Evolutionary conservation across 2,329 filamentous ascomycete genomes (phyloP), one percentile per base, ranked within the genome.

Genomic region (Coleophoma eucalyptorum): DNA sequence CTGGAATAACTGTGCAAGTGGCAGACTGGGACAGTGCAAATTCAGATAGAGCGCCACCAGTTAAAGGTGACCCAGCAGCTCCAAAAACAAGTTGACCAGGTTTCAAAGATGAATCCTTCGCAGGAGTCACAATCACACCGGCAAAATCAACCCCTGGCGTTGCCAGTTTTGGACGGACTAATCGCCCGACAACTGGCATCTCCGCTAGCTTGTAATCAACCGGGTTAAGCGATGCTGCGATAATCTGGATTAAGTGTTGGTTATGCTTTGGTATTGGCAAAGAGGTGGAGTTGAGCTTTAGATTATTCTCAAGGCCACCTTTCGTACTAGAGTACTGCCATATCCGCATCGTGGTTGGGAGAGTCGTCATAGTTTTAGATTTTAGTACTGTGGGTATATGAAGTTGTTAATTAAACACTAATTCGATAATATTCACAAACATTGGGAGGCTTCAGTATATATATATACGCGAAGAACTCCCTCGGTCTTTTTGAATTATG

Each of bases 201-300:
- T 86, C 82, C 10, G 79, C 71, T 2, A 80, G 56, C 65, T 87
- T 87, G 73, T 83, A 79, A 71, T 88, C 85, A 26, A 78, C 50
- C 1, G 59, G 59, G 26, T 60, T 61, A 18, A 61, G 41, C 2
- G 57, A 50, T 35, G 35, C 37, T 11, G 52, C 46, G 21, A 60
- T 41, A 12, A 57, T 45, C 43, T 55, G 49, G 19, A 60, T 46
- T 13, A 60, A 46, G 13, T 53, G 48, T 44, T 57, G 51, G 31
- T 48, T 49, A 20, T 19, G 16, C 21, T 26, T 26, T 8, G 41
- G 41, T n/a, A 41, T 55, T 32, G 55, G 53, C 3, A 48, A 31
- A 7, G 49, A 20, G 1, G 48, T 41, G 11, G 47, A 18, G 43
- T 54, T 55, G 45, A 58, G 33, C 16, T 58, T 50, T 21, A 60